phyloP scores from a whole-genome alignment of 2,329 filamentous ascomycete species.

The Aspergillus hortae region DNA sequence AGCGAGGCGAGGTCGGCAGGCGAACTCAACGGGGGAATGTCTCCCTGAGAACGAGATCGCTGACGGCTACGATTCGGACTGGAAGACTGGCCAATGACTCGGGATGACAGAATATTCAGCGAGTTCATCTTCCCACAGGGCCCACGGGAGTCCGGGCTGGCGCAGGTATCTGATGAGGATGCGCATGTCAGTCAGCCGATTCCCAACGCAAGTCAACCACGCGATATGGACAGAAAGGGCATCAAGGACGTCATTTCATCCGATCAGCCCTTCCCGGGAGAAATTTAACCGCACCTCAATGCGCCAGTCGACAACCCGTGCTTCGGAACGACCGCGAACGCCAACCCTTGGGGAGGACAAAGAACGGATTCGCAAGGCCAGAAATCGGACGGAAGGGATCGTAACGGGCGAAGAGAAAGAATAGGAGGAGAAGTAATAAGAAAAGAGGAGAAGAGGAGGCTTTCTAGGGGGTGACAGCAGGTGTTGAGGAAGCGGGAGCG shows the following conservation, averaged over 20 bases:
- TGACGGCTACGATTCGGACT: conserved; percentile 47
- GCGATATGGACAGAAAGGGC: conserved; percentile 11
- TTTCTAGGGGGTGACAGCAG: neutral
- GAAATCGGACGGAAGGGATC: neutral
- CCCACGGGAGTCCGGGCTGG: conserved; percentile 44
- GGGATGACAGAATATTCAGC: conserved; percentile 85
- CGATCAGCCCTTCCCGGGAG: neutral
- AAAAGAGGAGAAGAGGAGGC: neutral
- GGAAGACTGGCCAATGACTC: conserved; percentile 64
- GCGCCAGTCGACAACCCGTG: conserved; percentile 36
- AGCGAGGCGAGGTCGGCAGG: conserved; percentile 35
- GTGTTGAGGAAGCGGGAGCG: neutral
- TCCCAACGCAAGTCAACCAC: neutral
- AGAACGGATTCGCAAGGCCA: conserved; percentile 1
- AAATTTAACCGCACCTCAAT: conserved; percentile 29
- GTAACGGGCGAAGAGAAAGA: neutral
- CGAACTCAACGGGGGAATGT: conserved; percentile 32
- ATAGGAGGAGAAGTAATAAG: conserved; percentile 1
- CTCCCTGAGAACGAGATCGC: conserved; percentile 53
- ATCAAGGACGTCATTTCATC: conserved; percentile 13
- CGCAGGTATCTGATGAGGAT: conserved; percentile 29
- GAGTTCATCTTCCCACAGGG: conserved; percentile 79
- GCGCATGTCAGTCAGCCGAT: conserved; percentile 17
- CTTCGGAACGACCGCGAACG: conserved; percentile 15
- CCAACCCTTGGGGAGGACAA: conserved; percentile 3